A percentile compares a stretch with the other conserved stretches of the same genome.
These are phyloP conservation scores for Polysphondylium violaceum DNA, from an alignment of 78 protist genomes.

Conservation along the genomic window DNA sequence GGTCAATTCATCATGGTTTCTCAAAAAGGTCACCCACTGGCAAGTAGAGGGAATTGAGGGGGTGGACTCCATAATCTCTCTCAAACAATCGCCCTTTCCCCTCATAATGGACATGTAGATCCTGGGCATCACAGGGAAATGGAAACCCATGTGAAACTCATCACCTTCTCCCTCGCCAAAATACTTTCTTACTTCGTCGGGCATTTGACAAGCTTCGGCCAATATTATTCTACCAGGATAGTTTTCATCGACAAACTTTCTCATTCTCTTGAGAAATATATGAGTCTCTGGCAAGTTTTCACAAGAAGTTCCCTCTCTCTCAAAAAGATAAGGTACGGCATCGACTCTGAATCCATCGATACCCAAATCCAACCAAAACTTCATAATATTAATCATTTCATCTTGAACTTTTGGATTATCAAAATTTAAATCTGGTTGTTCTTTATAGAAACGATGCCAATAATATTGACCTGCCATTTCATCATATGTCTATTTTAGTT, in stretches of 20 bases:
- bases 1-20: slow-evolving; percentile 89
- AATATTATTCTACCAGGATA: slow-evolving; percentile 82
- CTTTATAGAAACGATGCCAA: slow-evolving; percentile 90
- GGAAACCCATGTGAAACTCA: slow-evolving; percentile 91
- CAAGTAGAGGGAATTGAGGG: slow-evolving; percentile 79
- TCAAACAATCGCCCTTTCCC: slow-evolving; percentile 57
- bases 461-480: slow-evolving; percentile 83
- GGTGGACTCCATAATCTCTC: slow-evolving; percentile 69
- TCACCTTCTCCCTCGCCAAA: slow-evolving; percentile 85
- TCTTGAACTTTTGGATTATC: slow-evolving; percentile 86
- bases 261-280: slow-evolving; percentile 74
- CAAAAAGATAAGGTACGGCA: slow-evolving; percentile 89
- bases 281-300: slow-evolving; percentile 93
- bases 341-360: slow-evolving; percentile 92
- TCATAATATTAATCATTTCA: slow-evolving; percentile 83
- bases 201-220: slow-evolving; percentile 89
- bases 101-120: slow-evolving; percentile 80
- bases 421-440: slow-evolving; percentile 91
- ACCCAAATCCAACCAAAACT: slow-evolving; percentile 88
- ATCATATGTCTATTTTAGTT: slow-evolving; percentile 80
- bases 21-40: slow-evolving; percentile 85
- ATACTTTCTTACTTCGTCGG: slow-evolving; percentile 83
- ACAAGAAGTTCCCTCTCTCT: slow-evolving; percentile 87
- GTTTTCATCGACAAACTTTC: slow-evolving; percentile 76
- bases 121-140: slow-evolving; percentile 92